Evolutionary conservation across 179 eudicot species (phyloP).

Genomic region (Spergularia azorica): DNA sequence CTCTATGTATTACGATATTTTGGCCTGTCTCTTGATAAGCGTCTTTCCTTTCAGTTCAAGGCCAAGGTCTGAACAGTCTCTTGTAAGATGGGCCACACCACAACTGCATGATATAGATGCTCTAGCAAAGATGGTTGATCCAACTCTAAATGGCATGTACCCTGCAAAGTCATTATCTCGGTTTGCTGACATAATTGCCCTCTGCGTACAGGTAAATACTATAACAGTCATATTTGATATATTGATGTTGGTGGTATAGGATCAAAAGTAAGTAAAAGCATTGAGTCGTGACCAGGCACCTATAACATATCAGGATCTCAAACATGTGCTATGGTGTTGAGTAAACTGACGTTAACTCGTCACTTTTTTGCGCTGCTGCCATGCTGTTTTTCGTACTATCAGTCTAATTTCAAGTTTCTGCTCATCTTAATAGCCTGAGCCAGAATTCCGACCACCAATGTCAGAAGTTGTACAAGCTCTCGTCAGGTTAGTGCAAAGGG

Average conservation of each 20-base stretch:
- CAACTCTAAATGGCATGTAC: slow-evolving; percentile 69
- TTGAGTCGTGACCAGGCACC: neutral
- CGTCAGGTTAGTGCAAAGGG: slow-evolving; percentile 92
- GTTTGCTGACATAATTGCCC: slow-evolving; percentile 79
- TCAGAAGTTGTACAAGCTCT: slow-evolving; percentile 98
- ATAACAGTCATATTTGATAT: neutral
- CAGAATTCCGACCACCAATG: slow-evolving; percentile 97
- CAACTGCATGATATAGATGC: slow-evolving; percentile 92
- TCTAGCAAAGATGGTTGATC: slow-evolving; percentile 79
- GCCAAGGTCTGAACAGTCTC: slow-evolving; percentile 75
- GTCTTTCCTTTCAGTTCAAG: slow-evolving; percentile 60
- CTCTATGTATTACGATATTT: neutral
- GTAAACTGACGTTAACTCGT: no score
- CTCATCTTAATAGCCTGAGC: slow-evolving; percentile 60
- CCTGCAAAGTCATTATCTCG: slow-evolving; percentile 86
- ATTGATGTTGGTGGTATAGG: neutral
- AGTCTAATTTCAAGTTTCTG: neutral
- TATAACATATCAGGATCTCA: neutral
- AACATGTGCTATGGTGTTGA: no score
- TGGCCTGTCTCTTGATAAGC: neutral
- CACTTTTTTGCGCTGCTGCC: no score
- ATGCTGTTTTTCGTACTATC: neutral
- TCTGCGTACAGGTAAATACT: slow-evolving; percentile 78
- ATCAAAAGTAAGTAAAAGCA: neutral
- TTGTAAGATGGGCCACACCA: slow-evolving; percentile 87